Evolutionary conservation across 202 grass and related monocot genomes (phyloP).

Genomic region (Dendrocalamus latiflorus): DNA sequence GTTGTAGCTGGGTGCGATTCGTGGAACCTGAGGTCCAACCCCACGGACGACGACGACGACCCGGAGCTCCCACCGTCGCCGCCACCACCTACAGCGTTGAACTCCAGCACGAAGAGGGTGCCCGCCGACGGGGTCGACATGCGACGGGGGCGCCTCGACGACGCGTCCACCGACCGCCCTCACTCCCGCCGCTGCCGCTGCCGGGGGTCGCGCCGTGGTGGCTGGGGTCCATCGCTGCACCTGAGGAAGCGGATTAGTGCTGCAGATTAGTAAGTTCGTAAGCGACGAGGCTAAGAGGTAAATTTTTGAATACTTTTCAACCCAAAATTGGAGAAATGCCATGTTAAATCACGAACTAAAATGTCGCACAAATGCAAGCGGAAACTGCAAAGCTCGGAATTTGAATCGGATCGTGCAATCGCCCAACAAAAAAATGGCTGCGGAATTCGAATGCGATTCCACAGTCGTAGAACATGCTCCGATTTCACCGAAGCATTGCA

Average conservation of each 20-base stretch:
- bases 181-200: neutral
- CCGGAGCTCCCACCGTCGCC: neutral
- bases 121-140: neutral
- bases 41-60: neutral
- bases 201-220: neutral
- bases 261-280: neutral
- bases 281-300: neutral
- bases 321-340: neutral
- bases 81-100: conserved; percentile 1
- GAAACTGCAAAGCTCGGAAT: conserved; percentile 1
- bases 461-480: neutral
- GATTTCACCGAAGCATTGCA: neutral
- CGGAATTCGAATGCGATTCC: neutral
- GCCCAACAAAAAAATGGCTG: neutral
- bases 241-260: neutral
- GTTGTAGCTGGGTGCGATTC: neutral
- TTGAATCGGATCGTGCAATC: neutral
- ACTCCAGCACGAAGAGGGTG: conserved; percentile 3
- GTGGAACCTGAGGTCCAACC: neutral
- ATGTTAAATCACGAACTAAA: neutral
- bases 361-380: neutral
- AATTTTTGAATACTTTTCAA: neutral
- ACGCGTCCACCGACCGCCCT: conserved; percentile 1
- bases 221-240: conserved; percentile 25
- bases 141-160: neutral